Base-by-base conservation (phyloP, 768 basidiomycete species). In the Sistotremastrum suecicum region DNA sequence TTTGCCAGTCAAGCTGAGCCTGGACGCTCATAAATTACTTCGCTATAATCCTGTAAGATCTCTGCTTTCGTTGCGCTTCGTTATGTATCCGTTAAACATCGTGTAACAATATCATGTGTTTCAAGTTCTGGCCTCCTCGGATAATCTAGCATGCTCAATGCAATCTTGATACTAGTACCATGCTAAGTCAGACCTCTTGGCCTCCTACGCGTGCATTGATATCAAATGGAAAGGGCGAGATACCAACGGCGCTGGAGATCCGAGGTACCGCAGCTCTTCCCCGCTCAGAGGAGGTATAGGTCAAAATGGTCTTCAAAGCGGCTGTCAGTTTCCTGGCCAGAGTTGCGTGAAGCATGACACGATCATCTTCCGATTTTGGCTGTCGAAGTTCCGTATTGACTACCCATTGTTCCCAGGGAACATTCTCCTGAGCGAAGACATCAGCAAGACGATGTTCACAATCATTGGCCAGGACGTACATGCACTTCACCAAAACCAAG, bases 371-470 rank as follows among this genome's bases (percentile, higher is more conserved):
- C 7, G 70, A 63, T 36, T 74, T 77, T 0, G 80, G 80, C 53
- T 86, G 85, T 43, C 76, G 74, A 9, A 88, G 65, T 63, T 88
- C 84, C 6, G 78, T 83, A 45, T 84, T 87, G 50, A 47, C 66
- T 5, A 8, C 84, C 86, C 86, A 89, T 61, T 84, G 78, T 58
- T 89, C 87, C 86, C 86, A 89, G 44, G 84, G 76, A 9, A 87
- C 75, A 29, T 88, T 83, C 57, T 89, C 86, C 63, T 89, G 52
- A 10, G 38, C 29, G 7, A 10, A 32, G 35, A 20, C 10, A 9
- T 10, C 5, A 29, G 6, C 7, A 10, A 34, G 48, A 44, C 34
- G 32, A 9, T 9, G 30, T 35, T 5, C 30, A 43, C 20, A 20
- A 20, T 20, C 20, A 20, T 20, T 20, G 20, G 20, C 20, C 20